Base-by-base conservation (phyloP, 805 yeast species). In the Teunomyces panamensis region DNA sequence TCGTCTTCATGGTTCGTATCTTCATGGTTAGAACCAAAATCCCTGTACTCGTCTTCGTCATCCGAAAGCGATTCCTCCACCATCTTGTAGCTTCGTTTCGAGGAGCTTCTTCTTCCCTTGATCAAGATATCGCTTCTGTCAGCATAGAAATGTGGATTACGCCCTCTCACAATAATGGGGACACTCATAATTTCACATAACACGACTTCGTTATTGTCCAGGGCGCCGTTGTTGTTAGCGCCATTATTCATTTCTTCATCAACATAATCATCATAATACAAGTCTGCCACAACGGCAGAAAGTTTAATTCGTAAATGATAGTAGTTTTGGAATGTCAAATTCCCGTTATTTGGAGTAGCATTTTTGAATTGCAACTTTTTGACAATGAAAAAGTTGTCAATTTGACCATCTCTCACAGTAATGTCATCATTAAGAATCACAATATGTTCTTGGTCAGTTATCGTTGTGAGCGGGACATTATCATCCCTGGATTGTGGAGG, bases 141-240 rank as follows among this genome's bases (percentile, higher is more conserved):
- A 30, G 73, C 71, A 55, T 80, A 81, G 51, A 81, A 81, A n/a
- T 79, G 71, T 2, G 86, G 85, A 53, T 81, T 81, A 44, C 85
- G 61, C 2, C 86, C 86, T 51, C 86, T 62, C 7, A 81, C 85
- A 10, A 78, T 77, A 3, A 81, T 75, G 1, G 83, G 83, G 30
- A 73, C 66, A 49, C 67, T 67, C 5, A 56, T 53, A 24, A 68
- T 52, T 44, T 68, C 74, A 47, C 56, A 55, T 17, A 68, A 50
- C 3, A 54, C 53, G 4, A 68, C 57, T 47, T 68, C 74, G 46
- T 68, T 68, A 29, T 59, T 56, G 36, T 62, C 59, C 45, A 41
- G 48, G 14, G 45, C 34, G 13, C 49, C 55, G 28, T 49, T 50
- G 28, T 49, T 48, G 14, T 30, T 30, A 9, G 45, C 36, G n/a